A percentile compares a stretch with the other conserved stretches of the same genome.
phyloP scores from a whole-genome alignment of 1,139 yeast species.

The Pichia cactophila region DNA sequence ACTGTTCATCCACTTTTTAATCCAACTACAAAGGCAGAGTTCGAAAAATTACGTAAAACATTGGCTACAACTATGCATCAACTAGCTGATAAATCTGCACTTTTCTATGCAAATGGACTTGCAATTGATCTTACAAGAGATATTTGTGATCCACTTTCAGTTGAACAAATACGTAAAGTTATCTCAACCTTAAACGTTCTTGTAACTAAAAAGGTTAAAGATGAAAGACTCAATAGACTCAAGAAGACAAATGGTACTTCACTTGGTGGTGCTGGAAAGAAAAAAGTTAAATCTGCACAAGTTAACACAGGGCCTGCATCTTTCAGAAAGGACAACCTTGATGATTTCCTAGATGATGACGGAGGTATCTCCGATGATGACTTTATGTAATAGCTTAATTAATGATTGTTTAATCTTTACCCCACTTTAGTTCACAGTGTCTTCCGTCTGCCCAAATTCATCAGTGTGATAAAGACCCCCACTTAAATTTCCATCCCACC shows the following conservation, averaged over 20 bases:
- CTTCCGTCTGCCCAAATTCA: no score
- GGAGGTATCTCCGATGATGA: constrained; percentile 64
- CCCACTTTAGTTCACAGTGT: no score
- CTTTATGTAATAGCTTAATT: constrained; percentile 57
- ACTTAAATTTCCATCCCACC: neutral
- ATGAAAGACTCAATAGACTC: constrained; percentile 78
- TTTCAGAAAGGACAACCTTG: constrained; percentile 68
- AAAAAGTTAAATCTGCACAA: constrained; percentile 69
- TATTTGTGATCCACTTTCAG: constrained; percentile 67
- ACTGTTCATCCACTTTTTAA: constrained; percentile 71
- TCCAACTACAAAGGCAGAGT: constrained; percentile 75
- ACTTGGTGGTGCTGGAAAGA: constrained; percentile 92
- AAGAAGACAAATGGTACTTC: constrained; percentile 78
- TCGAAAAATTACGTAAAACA: constrained; percentile 75
- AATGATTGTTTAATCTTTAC: no score
- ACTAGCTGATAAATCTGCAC: constrained; percentile 52
- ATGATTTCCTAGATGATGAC: constrained; percentile 47
- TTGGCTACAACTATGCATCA: constrained; percentile 59
- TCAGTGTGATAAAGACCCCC: neutral
- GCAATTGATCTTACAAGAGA: constrained; percentile 86
- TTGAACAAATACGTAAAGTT: constrained; percentile 81
- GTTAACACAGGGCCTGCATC: constrained; percentile 40
- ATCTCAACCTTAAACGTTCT: constrained; percentile 76
- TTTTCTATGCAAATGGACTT: constrained; percentile 67
- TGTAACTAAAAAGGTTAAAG: constrained; percentile 79